Conservation (phyloP, 2,329 filamentous ascomycete genomes). For the Leptosphaerulina australis region DNA sequence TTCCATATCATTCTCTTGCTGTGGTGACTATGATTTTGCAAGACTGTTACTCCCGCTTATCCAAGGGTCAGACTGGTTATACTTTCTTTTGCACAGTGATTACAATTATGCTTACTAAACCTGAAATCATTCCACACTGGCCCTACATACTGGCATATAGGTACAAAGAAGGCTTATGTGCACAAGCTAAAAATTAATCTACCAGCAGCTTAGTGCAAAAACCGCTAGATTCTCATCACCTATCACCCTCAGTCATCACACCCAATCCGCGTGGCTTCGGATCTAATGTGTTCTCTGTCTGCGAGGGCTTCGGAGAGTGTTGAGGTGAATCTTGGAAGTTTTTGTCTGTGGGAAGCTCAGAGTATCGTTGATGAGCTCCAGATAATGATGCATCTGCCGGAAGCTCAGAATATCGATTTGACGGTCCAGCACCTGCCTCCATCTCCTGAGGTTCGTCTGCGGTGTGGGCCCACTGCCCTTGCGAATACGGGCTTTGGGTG, state of each 20-base stretch:
- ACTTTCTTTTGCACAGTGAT: too few species aligned
- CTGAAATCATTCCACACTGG: too few species aligned
- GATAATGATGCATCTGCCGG: constrained; percentile 24
- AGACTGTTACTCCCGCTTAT: too few species aligned
- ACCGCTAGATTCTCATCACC: neutral
- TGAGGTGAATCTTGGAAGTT: constrained; percentile 30
- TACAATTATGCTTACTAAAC: too few species aligned
- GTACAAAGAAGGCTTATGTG: neutral
- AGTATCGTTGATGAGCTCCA: constrained; percentile 21
- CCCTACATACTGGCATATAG: too few species aligned
- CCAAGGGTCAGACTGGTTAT: too few species aligned
- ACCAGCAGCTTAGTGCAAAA: too few species aligned
- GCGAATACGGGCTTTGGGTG: constrained; percentile 9
- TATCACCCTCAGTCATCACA: constrained; percentile 14
- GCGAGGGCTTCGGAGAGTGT: constrained; percentile 24
- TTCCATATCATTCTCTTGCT: too few species aligned
- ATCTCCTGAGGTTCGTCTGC: constrained; percentile 27
- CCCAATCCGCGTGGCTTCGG: constrained; percentile 22
- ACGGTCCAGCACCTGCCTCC: constrained; percentile 19
- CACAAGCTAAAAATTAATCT: neutral
- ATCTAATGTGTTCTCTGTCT: constrained; percentile 21
- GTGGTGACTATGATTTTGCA: too few species aligned
- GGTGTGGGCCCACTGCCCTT: constrained; percentile 26
- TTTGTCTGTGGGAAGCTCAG: constrained; percentile 29
- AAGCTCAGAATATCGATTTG: constrained; percentile 31